Evolutionary conservation across 306 rosid species (phyloP).

Genomic region (Quercus agrifolia): DNA sequence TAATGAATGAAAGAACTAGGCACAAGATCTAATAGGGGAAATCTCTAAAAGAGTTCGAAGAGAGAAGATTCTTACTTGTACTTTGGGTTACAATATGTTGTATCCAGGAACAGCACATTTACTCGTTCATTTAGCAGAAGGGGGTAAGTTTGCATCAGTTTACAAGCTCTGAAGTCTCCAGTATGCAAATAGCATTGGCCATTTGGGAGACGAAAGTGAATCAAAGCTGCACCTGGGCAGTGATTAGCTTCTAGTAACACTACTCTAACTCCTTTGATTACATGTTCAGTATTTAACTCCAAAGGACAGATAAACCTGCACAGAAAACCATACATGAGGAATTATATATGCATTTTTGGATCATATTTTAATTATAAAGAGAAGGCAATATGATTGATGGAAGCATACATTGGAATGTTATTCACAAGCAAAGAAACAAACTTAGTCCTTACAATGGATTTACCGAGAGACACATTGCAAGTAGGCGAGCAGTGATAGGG

Average conservation of each 20-base stretch:
- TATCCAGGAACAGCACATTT: conserved; percentile 51
- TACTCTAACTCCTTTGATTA: conserved; percentile 45
- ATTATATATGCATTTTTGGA: neutral
- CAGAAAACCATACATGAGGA: conserved; percentile 13
- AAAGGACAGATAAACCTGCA: conserved; percentile 39
- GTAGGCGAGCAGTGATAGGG: conserved; percentile 40
- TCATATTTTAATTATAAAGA: conserved; percentile 7
- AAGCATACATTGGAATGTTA: neutral
- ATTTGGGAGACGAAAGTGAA: conserved; percentile 43
- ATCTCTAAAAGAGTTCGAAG: neutral
- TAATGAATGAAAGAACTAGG: conserved; percentile 2
- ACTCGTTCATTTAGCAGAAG: conserved; percentile 40
- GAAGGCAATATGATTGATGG: neutral
- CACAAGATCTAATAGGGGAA: conserved; percentile 2
- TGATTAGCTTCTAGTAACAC: conserved; percentile 55
- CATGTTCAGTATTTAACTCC: conserved; percentile 37
- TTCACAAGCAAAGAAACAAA: neutral
- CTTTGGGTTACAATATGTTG: conserved; percentile 56
- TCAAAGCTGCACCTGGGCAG: conserved; percentile 61
- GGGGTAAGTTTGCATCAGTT: conserved; percentile 37
- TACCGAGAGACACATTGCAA: conserved; percentile 47
- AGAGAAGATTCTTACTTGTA: conserved; percentile 36
- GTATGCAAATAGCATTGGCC: conserved; percentile 50
- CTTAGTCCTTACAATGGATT: conserved; percentile 40
- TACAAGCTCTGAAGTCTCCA: conserved; percentile 54